These are phyloP conservation scores for Moringa oleifera DNA, from an alignment of 345 rosid genomes.

Conservation along the genomic window DNA sequence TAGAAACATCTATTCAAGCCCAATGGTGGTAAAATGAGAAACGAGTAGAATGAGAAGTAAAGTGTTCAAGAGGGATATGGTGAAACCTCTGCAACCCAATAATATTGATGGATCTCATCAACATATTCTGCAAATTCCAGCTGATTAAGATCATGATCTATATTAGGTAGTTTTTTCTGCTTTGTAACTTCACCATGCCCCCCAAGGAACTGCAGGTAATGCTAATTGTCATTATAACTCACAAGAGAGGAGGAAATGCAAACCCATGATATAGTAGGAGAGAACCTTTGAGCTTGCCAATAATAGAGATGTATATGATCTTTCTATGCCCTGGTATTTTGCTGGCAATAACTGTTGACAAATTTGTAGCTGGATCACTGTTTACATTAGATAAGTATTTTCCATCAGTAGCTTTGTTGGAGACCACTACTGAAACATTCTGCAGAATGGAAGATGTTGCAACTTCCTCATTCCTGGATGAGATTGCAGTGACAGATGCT, in stretches of 20 bases:
- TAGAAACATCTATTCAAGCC: too few species aligned
- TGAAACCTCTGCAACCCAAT: constrained; percentile 82
- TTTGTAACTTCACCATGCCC: constrained; percentile 35
- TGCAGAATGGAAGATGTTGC: too few species aligned
- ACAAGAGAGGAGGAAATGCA: constrained; percentile 8
- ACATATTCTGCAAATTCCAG: constrained; percentile 96
- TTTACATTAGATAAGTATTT: constrained; percentile 28
- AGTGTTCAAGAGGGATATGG: neutral
- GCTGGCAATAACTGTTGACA: constrained; percentile 26
- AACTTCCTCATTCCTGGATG: constrained; percentile 32
- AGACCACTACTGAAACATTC: neutral
- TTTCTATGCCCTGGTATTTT: constrained; percentile 69
- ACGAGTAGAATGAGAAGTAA: too few species aligned
- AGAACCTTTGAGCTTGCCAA: constrained; percentile 75
- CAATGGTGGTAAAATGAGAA: too few species aligned
- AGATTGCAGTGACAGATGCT: constrained; percentile 22
- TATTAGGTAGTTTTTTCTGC: constrained; percentile 50
- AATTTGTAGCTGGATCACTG: constrained; percentile 18
- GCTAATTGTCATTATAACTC: constrained; percentile 17
- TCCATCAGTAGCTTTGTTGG: constrained; percentile 30
- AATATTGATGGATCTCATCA: constrained; percentile 83
- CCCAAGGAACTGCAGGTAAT: constrained; percentile 46
- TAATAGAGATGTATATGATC: constrained; percentile 77
- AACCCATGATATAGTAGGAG: constrained; percentile 4
- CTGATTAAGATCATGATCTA: constrained; percentile 71